Conservation (phyloP, 2,329 filamentous ascomycete genomes). For the Scedosporium aurantiacum region DNA sequence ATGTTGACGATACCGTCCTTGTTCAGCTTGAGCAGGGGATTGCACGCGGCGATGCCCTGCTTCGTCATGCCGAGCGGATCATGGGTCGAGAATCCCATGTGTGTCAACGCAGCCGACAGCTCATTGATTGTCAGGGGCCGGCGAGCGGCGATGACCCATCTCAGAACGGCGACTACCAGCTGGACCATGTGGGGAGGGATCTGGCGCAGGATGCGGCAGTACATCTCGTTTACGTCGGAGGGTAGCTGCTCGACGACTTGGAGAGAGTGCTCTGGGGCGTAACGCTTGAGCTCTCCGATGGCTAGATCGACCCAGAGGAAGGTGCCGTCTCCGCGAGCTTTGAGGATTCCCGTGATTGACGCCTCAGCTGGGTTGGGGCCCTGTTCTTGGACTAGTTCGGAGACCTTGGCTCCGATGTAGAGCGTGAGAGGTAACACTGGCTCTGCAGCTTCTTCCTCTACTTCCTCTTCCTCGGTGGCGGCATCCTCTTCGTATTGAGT, state of each 20-base stretch:
- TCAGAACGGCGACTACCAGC: neutral
- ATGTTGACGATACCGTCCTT: neutral
- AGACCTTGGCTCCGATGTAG: neutral
- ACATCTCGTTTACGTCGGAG: neutral
- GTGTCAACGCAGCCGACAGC: neutral
- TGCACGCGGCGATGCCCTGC: neutral
- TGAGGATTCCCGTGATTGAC: slow-evolving; percentile 11
- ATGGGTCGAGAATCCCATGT: neutral
- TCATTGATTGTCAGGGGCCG: neutral
- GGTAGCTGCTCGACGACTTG: slow-evolving; percentile 12
- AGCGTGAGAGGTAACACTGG: neutral
- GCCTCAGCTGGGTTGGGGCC: neutral
- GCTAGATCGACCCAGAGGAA: slow-evolving; percentile 16
- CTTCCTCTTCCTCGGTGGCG: neutral
- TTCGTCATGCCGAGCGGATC: neutral
- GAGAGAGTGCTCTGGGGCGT: slow-evolving; percentile 13
- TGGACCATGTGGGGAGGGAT: neutral
- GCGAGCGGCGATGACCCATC: neutral
- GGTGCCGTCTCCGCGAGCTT: slow-evolving; percentile 13
- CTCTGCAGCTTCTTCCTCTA: neutral
- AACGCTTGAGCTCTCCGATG: slow-evolving; percentile 12
- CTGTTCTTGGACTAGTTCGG: neutral
- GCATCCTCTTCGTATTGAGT: neutral
- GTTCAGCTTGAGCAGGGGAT: neutral
- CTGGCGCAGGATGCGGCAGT: neutral